Conservation (phyloP, 2,329 filamentous ascomycete genomes). For the Escovopsis sp. region DNA sequence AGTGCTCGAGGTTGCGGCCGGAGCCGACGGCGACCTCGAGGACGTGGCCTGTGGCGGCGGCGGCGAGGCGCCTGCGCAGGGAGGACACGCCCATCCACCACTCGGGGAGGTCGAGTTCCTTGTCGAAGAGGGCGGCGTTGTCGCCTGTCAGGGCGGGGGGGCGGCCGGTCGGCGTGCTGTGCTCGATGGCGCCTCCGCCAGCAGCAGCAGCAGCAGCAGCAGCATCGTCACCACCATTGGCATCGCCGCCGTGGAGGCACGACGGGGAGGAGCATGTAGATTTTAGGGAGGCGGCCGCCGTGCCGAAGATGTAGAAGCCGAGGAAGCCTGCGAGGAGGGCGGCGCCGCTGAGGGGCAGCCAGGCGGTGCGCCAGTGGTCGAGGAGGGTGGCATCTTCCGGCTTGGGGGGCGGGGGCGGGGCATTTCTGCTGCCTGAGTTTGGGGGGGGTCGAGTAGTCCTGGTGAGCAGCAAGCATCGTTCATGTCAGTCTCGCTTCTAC, state of each 20-base stretch:
- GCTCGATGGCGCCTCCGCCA: conserved; percentile 14
- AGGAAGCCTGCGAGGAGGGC: conserved; percentile 29
- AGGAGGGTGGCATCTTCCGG: conserved; percentile 18
- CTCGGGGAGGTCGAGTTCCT: conserved; percentile 41
- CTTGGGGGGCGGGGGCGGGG: conserved; percentile 10
- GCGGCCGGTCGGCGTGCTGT: conserved; percentile 30
- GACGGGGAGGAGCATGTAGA: not conserved
- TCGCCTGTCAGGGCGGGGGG: conserved; percentile 29
- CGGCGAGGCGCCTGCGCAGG: conserved; percentile 33
- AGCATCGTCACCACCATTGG: no score
- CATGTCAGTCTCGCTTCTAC: not conserved
- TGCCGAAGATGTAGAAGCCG: conserved; percentile 31
- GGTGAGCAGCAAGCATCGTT: not conserved
- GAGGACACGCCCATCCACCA: conserved; percentile 38
- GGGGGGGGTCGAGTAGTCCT: conserved; percentile 1
- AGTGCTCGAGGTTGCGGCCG: conserved; percentile 44
- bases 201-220: no score
- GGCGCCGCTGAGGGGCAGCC: conserved; percentile 29
- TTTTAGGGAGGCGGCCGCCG: conserved; percentile 21
- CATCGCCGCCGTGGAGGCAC: no score
- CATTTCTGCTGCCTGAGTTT: no score
- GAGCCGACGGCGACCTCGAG: conserved; percentile 49
- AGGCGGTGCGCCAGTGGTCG: conserved; percentile 23
- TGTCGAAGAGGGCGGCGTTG: conserved; percentile 41
- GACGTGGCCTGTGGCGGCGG: conserved; percentile 37